Percentiles rank a stretch among this genome's conserved stretches.
Evolutionary conservation across 768 basidiomycete genomes (phyloP).

Genomic region (Stropharia rugosoannulata): DNA sequence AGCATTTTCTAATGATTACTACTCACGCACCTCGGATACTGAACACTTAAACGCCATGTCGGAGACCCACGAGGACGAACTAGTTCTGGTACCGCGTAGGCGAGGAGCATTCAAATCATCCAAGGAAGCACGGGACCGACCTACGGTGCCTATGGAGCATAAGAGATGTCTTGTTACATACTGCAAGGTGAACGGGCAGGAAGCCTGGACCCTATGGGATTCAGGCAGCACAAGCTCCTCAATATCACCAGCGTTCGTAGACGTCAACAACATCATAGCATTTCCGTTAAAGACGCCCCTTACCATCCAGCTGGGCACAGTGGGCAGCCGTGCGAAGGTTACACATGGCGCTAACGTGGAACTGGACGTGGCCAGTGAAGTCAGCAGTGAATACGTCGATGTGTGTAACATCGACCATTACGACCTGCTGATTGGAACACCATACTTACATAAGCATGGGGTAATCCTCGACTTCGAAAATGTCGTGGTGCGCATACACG

Average conservation of each 20-base stretch:
- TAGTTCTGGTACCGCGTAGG: no score
- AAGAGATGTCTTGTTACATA: slow-evolving; percentile 15
- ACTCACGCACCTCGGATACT: no score
- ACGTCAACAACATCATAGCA: slow-evolving; percentile 10
- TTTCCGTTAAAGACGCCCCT: slow-evolving; percentile 13
- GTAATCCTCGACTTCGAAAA: slow-evolving; percentile 23
- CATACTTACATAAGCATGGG: slow-evolving; percentile 26
- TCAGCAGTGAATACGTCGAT: slow-evolving; percentile 31
- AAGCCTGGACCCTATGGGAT: slow-evolving; percentile 22
- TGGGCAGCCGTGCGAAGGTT: slow-evolving; percentile 27
- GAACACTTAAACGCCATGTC: no score
- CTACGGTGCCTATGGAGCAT: no score
- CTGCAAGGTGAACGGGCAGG: slow-evolving; percentile 4
- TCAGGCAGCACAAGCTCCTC: slow-evolving; percentile 21
- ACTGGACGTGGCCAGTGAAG: no score
- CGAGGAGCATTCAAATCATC: no score
- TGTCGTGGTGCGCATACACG: slow-evolving; percentile 11
- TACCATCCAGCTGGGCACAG: slow-evolving; percentile 29
- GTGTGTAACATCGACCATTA: slow-evolving; percentile 35
- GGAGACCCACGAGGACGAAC: no score
- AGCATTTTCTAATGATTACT: no score
- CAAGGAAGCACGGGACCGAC: no score
- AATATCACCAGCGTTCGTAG: slow-evolving; percentile 14
- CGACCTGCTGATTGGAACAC: slow-evolving; percentile 33
- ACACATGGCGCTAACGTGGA: slow-evolving; percentile 22